Base-by-base conservation (phyloP, 768 basidiomycete species). In the Tylopilus sp. region DNA sequence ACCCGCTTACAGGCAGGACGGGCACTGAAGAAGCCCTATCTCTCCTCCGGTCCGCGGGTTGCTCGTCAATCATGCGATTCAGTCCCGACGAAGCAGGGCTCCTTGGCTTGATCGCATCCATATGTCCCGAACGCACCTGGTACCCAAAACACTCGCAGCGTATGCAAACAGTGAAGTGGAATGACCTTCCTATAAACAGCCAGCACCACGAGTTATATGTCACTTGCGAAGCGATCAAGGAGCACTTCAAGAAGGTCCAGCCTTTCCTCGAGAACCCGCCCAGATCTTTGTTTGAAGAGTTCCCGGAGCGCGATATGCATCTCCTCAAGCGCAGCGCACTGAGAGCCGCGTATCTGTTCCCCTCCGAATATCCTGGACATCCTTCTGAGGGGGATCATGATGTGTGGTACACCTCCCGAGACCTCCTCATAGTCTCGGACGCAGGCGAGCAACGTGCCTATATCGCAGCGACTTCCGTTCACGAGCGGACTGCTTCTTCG, bases 21-120 rank as follows among this genome's bases (percentile, higher is more conserved):
- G 79, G 79, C 4, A 71, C 72, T 1, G 71, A 76, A 36, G 70
- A 78, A 41, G 77, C 78, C 1, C 55, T 79, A 20, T 55, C 63
- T 43, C 58, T 73, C 41, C 60, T 81, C 21, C 55, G 52, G 13
- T 75, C 75, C 0, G 71, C 73, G 6, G 52, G 63, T 9, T 72
- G 64, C 33, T 61, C 55, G 30, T 77, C 79, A 0, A 76, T 80
- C 48, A 69, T 73, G 62, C 59, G 48, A 39, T 61, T 78, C 10
- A 52, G 52, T 20, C 1, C 38, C 8, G 53, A 58, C 2, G 71
- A 75, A 20, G 41, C 58, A 6, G 48, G 57, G 13, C 60, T 76
- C 31, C 59, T 80, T 12, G 46, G 47, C 8, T 51, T 56, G 31
- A 74, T 79, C 26, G 55, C 57, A 11, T 50, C 58, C 10, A 55